Conservation (phyloP, 2,329 filamentous ascomycete species). For the Phialemonium atrogriseum region DNA sequence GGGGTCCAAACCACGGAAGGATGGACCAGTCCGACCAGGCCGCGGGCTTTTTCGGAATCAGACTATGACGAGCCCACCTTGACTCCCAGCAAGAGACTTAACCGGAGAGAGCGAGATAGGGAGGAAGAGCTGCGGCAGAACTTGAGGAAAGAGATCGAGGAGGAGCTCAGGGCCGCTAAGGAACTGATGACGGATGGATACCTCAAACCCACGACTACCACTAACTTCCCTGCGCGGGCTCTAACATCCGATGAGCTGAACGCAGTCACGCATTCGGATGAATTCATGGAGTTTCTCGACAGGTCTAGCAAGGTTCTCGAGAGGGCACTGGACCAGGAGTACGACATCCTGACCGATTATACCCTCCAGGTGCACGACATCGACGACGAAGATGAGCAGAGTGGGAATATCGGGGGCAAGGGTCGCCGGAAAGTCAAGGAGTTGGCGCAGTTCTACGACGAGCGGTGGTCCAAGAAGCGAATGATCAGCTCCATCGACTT, state of each 20-base stretch:
- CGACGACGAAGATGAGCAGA: conserved; percentile 76
- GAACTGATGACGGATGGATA: conserved; percentile 47
- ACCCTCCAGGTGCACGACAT: conserved; percentile 68
- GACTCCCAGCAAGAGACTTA: conserved; percentile 64
- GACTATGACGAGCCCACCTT: conserved; percentile 55
- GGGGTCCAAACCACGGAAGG: conserved; percentile 84
- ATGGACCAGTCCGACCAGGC: conserved; percentile 49
- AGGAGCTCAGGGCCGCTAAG: conserved; percentile 72
- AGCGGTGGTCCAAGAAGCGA: conserved; percentile 92
- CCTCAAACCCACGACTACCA: conserved; percentile 28
- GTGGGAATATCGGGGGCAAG: conserved; percentile 60
- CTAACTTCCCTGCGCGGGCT: conserved; percentile 69
- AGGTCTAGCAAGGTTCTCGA: conserved; percentile 96
- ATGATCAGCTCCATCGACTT: conserved; percentile 96
- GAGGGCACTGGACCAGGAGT: conserved; percentile 87
- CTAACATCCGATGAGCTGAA: conserved; percentile 79
- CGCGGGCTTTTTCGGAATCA: conserved; percentile 49
- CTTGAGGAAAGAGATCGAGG: conserved; percentile 82
- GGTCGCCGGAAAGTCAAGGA: conserved; percentile 74
- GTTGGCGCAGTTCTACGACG: conserved; percentile 86
- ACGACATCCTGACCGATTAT: conserved; percentile 94
- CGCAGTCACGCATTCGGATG: conserved; percentile 83
- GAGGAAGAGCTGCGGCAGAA: conserved; percentile 86
- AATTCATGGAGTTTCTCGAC: conserved; percentile 93
- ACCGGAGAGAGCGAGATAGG: conserved; percentile 68